These are phyloP conservation scores for Daedaleopsis sinensis DNA, from an alignment of 768 basidiomycete genomes.

Conservation along the genomic window DNA sequence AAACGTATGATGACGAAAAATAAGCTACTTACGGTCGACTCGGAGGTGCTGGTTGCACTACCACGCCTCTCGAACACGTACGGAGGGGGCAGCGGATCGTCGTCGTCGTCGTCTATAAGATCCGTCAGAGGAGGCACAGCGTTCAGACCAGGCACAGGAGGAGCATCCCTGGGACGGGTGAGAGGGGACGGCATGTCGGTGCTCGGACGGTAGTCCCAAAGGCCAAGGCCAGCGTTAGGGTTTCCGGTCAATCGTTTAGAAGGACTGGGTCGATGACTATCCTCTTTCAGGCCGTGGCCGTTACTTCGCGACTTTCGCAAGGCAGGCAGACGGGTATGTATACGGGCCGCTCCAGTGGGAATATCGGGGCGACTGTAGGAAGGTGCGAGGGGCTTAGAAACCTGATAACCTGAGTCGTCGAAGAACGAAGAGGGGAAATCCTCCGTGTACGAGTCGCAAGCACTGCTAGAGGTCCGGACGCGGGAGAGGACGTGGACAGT, in stretches of 20 bases:
- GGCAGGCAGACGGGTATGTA: slow-evolving; percentile 22
- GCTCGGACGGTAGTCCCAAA: slow-evolving; percentile 5
- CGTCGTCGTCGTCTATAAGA: slow-evolving; percentile 5
- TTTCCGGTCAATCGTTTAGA: background rate
- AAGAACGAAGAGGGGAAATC: slow-evolving; percentile 21
- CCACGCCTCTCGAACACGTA: slow-evolving; percentile 30
- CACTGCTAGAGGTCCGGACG: slow-evolving; percentile 7
- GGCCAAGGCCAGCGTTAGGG: slow-evolving; percentile 6
- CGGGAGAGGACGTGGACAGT: slow-evolving; percentile 4
- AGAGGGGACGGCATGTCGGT: slow-evolving; percentile 20
- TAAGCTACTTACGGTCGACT: slow-evolving; percentile 20
- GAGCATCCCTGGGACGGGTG: slow-evolving; percentile 24
- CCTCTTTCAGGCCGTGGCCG: slow-evolving; percentile 10
- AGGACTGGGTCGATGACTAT: background rate
- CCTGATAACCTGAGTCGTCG: slow-evolving; percentile 19
- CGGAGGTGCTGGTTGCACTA: slow-evolving; percentile 26
- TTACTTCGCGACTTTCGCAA: slow-evolving; percentile 21
- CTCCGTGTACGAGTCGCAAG: background rate
- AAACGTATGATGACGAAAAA: background rate
- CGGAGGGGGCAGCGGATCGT: slow-evolving; percentile 18
- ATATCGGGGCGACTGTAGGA: slow-evolving; percentile 21
- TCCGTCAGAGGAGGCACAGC: background rate
- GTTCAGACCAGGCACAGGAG: slow-evolving; percentile 18
- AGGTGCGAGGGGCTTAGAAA: slow-evolving; percentile 8
- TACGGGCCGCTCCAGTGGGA: slow-evolving; percentile 6